phyloP scores from a whole-genome alignment of 148 eudicot genomes.

The Suaeda aralocaspica region DNA sequence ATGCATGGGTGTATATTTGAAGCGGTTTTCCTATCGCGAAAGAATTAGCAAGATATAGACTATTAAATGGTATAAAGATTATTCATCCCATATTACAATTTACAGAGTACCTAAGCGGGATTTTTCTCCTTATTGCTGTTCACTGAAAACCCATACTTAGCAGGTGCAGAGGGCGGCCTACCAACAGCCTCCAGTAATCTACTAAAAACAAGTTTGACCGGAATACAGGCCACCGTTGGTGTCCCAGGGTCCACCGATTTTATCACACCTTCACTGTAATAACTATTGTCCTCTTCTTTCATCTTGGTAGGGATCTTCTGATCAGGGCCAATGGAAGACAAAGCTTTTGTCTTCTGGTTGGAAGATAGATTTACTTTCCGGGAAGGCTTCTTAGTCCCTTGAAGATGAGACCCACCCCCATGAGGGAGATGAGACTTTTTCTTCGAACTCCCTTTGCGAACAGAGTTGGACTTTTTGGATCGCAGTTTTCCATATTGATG shows the following conservation, averaged over 20 bases:
- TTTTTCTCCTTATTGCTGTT: slow-evolving; percentile 34
- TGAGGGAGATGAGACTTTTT: slow-evolving; percentile 27
- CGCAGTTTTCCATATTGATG: slow-evolving; percentile 37
- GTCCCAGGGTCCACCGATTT: slow-evolving; percentile 49
- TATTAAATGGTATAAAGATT: slow-evolving; percentile 32
- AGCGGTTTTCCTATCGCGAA: slow-evolving; percentile 22
- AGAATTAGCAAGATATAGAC: slow-evolving; percentile 30
- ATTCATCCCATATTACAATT: slow-evolving; percentile 39
- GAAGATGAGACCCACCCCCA: slow-evolving; percentile 26
- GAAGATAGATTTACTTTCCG: slow-evolving; percentile 51
- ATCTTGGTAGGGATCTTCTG: slow-evolving; percentile 37
- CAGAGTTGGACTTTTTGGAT: slow-evolving; percentile 35
- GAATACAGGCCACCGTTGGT: slow-evolving; percentile 82
- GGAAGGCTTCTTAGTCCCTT: slow-evolving; percentile 37
- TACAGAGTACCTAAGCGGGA: slow-evolving; percentile 47
- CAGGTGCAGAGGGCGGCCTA: slow-evolving; percentile 56
- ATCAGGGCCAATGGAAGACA: slow-evolving; percentile 65
- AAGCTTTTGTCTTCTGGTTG: slow-evolving; percentile 55
- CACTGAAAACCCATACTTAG: slow-evolving; percentile 28
- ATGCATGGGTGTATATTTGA: slow-evolving; percentile 18
- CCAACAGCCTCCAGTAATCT: slow-evolving; percentile 79
- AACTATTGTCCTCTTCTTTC: slow-evolving; percentile 26
- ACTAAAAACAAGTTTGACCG: slow-evolving; percentile 84
- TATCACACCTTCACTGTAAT: slow-evolving; percentile 47
- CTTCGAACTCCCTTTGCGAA: slow-evolving; percentile 21